Evolutionary conservation across 768 basidiomycete species (phyloP), one percentile per base, ranked within the genome.

Genomic region (Omphalotus guepiniiformis): DNA sequence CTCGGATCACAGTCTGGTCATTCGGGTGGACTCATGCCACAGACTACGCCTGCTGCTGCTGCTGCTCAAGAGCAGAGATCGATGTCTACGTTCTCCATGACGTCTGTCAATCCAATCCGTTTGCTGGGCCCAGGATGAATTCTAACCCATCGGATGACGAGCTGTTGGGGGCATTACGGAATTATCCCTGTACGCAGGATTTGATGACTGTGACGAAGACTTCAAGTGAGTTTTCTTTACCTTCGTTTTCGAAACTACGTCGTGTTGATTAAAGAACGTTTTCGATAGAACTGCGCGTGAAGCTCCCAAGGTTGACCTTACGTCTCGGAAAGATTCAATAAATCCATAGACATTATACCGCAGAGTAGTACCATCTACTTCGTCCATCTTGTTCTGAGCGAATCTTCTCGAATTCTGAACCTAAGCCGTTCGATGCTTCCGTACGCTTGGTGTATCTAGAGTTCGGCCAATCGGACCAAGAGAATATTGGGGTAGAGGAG

Each of bases 131-230:
- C 11, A 93, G 83, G 57, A 69, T 74, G 62, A 87, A 82, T 55
- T 77, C 87, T 13, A 81, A 92, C 54, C 93, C 94, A 19, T 74
- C 78, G 6, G 85, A 97, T 58, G 92, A 93, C 18, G 93, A 95
- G 51, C 69, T 98, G 8, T 79, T 91, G 63, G 79, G 67, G 32
- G 87, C 90, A n/a, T 65, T 98, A 44, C 76, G 89, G 53, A 82
- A 79, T 53, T 94, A 93, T 60, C 64, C 97, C 56, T 88, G 91
- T 53, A 90, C 87, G 12, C 93, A 95, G 67, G 93, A 97, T 64
- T 65, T 96, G 60, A 95, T 96, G 94, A 87, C 82, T 48, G 91
- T 96, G 51, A 93, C 92, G 63, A 93, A 93, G 78, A 93, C n/a
- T n/a, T n/a, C n/a, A n/a, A 92, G 89, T 94, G 59, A 65, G 89